phyloP scores from a whole-genome alignment of 2,329 filamentous ascomycete species.

The Parasarocladium wereldwijsianum region DNA sequence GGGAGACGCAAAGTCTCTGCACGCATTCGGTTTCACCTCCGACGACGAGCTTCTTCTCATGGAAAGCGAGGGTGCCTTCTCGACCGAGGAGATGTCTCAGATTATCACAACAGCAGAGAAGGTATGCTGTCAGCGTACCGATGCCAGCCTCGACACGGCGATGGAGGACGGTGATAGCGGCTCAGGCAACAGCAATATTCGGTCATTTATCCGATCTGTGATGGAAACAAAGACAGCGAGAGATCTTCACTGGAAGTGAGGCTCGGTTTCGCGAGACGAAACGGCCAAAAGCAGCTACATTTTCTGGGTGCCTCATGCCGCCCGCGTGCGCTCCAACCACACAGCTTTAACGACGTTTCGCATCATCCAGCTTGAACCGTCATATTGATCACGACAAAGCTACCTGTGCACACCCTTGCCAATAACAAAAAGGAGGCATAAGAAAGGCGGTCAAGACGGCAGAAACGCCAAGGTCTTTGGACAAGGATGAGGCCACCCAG shows the following conservation, averaged over 20 bases:
- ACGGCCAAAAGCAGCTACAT: too few species aligned
- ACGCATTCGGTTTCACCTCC: slow-evolving; percentile 74
- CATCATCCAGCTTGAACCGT: slow-evolving; percentile 1
- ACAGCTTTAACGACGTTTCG: too few species aligned
- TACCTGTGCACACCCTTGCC: too few species aligned
- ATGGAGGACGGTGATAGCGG: slow-evolving; percentile 28
- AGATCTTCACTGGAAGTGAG: slow-evolving; percentile 44
- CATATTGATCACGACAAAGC: too few species aligned
- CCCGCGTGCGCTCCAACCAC: too few species aligned
- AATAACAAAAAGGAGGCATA: too few species aligned
- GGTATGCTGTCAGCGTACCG: slow-evolving; percentile 41
- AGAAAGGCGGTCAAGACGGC: too few species aligned
- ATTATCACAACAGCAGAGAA: slow-evolving; percentile 49
- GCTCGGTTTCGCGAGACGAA: background rate
- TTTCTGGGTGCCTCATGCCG: too few species aligned
- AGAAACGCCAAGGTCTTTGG: too few species aligned
- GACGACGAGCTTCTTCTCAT: slow-evolving; percentile 57
- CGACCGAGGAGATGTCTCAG: slow-evolving; percentile 59
- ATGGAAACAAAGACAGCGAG: slow-evolving; percentile 39
- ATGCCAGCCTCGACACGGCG: slow-evolving; percentile 23
- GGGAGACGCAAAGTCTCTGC: slow-evolving; percentile 51
- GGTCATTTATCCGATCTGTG: slow-evolving; percentile 45
- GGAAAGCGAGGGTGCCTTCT: slow-evolving; percentile 72
- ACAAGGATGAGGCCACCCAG: too few species aligned
- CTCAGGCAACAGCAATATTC: slow-evolving; percentile 30